phyloP scores from a whole-genome alignment of 495 filamentous ascomycete genomes.

The Neurospora sp. region DNA sequence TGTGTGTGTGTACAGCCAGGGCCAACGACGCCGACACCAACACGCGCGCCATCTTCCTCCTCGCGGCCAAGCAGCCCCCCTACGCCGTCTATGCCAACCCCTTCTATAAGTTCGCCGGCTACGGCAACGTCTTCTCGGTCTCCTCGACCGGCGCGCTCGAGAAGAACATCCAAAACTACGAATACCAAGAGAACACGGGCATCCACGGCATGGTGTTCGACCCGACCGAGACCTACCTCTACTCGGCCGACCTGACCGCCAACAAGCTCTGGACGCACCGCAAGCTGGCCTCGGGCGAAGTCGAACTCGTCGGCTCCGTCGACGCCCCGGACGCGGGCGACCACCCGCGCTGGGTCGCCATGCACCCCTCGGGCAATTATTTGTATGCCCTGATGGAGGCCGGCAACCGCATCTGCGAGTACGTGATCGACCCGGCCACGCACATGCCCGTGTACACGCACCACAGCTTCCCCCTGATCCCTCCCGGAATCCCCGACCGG shows the following conservation, averaged over 20 bases:
- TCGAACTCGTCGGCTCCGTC: slow-evolving; percentile 57
- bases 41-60: slow-evolving; percentile 77
- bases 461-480: slow-evolving; percentile 65
- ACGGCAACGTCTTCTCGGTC: slow-evolving; percentile 67
- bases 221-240: slow-evolving; percentile 71
- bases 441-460: slow-evolving; percentile 77
- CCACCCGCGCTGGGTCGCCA: slow-evolving; percentile 77
- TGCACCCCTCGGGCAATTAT: slow-evolving; percentile 65
- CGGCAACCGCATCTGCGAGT: slow-evolving; percentile 68
- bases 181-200: slow-evolving; percentile 60
- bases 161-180: slow-evolving; percentile 68
- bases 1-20: slow-evolving; percentile 36
- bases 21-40: slow-evolving; percentile 61
- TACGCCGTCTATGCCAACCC: slow-evolving; percentile 78
- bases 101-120: slow-evolving; percentile 76
- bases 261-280: slow-evolving; percentile 83
- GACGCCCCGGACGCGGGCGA: slow-evolving; percentile 61
- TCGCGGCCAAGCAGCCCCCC: slow-evolving; percentile 64
- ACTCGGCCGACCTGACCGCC: slow-evolving; percentile 72
- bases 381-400: slow-evolving; percentile 81
- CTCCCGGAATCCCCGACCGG: slow-evolving; percentile 47
- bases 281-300: slow-evolving; percentile 52
- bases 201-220: slow-evolving; percentile 90
- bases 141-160: slow-evolving; percentile 50
- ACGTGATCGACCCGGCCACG: slow-evolving; percentile 65